These are phyloP conservation scores for Heliocybe sulcata DNA, from an alignment of 1,284 basidiomycete species.

Conservation along the genomic window DNA sequence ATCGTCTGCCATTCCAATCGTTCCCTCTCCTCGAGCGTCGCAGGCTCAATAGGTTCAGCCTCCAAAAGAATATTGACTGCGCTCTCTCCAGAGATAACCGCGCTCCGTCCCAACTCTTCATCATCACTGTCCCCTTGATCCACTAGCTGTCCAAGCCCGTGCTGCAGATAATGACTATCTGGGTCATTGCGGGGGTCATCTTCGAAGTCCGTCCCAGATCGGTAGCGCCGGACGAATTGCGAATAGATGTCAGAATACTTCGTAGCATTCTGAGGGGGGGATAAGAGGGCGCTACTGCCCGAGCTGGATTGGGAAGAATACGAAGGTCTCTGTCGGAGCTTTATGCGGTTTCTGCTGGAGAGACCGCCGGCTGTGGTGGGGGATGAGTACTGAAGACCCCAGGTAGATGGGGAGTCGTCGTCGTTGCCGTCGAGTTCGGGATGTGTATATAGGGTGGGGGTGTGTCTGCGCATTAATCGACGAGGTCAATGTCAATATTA, in stretches of 20 bases:
- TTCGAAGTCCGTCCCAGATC: conserved; percentile 45
- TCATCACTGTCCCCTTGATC: conserved; percentile 76
- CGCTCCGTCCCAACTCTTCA: conserved; percentile 43
- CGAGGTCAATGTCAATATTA: neutral
- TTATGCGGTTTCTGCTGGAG: neutral
- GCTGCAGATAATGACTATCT: conserved; percentile 69
- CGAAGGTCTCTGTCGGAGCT: conserved; percentile 15
- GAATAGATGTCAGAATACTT: conserved; percentile 67
- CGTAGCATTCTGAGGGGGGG: conserved; percentile 20
- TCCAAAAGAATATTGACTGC: conserved; percentile 51
- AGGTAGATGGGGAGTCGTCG: conserved; percentile 32
- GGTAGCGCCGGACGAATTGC: conserved; percentile 70
- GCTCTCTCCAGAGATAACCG: conserved; percentile 32
- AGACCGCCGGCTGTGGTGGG: conserved; percentile 8
- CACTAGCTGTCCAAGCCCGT: conserved; percentile 60
- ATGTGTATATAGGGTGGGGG: conserved; percentile 60
- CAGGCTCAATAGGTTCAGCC: conserved; percentile 51
- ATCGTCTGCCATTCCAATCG: conserved; percentile 93
- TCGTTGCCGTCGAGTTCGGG: conserved; percentile 42
- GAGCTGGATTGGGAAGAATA: conserved; percentile 20
- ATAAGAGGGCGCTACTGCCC: conserved; percentile 16
- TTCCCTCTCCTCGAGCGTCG: conserved; percentile 68
- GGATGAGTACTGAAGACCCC: conserved; percentile 22
- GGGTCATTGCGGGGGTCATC: conserved; percentile 68
- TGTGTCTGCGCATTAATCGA: conserved; percentile 37